phyloP scores from a whole-genome alignment of 345 rosid genomes.

The Mercurialis annua region DNA sequence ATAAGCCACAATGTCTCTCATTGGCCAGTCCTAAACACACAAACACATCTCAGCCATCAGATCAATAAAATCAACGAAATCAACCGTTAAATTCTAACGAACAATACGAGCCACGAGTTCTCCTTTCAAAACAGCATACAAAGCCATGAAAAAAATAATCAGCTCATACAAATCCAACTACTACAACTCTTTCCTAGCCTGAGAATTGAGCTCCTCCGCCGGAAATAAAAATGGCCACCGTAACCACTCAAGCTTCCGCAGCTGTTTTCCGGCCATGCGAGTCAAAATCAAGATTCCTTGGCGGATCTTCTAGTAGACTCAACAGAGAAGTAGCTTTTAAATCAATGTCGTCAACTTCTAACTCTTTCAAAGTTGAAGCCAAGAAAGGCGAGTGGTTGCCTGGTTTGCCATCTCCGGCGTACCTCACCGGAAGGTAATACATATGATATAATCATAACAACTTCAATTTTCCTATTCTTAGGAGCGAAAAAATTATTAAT shows the following conservation, averaged over 20 bases:
- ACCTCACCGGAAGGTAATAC: conserved; percentile 80
- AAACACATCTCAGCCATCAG: conserved; percentile 26
- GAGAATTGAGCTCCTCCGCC: neutral
- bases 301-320: conserved; percentile 52
- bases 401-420: conserved; percentile 70
- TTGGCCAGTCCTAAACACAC: conserved; percentile 34
- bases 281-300: conserved; percentile 58
- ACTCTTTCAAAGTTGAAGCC: conserved; percentile 64
- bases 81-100: conserved; percentile 16
- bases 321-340: conserved; percentile 45
- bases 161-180: neutral
- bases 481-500: too few relatives aligned
- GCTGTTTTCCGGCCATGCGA: conserved; percentile 69
- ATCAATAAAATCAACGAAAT: conserved; percentile 19
- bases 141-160: conserved; percentile 14
- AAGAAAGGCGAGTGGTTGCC: conserved; percentile 99
- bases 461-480: neutral
- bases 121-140: conserved; percentile 19
- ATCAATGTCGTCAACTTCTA: conserved; percentile 27
- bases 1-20: conserved; percentile 34
- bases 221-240: conserved; percentile 57
- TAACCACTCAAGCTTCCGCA: conserved; percentile 84
- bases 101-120: conserved; percentile 39
- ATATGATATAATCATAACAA: neutral
- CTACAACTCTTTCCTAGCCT: neutral